Base-by-base conservation (phyloP, 1,139 yeast species). In the Blastobotrys illinoisensis region DNA sequence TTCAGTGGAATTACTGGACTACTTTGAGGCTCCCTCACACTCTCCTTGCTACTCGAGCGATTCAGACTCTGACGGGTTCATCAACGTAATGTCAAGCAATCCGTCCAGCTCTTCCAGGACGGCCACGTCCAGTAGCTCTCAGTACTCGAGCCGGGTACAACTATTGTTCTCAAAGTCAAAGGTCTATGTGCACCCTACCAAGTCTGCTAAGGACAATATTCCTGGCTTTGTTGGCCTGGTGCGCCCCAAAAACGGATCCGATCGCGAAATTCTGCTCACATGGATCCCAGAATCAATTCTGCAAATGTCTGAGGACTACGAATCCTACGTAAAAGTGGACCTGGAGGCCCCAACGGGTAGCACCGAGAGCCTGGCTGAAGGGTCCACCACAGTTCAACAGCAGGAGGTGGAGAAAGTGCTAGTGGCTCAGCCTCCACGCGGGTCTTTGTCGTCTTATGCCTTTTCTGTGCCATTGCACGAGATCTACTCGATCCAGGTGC, bases 151-250 rank as follows among this genome's bases (percentile, higher is more conserved):
- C 13, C 44, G 49, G 26, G 73, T 71, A 44, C 69, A 67, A 56
- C 65, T 73, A 51, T 57, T 73, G 26, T 73, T 71, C 60, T 67
- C 72, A 48, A 73, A 74, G 58, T 70, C 75, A 26, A 74, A 73
- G 59, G 68, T 86, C 3, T 89, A 83, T 67, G 79, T 90, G 5
- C 99, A 93, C 68, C 95, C 96, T 3, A 80, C 95, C 1, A 76
- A 81, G 14, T 78, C 84, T 16, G 80, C 88, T 48, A 77, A 75
- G 58, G 97, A 91, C 67, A 90, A 91, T 65, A 75, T 91, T 20
- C 71, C 85, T 0, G 99, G 99, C 2, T 88, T 79, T 65, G 67
- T 93, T 46, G 74, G 86, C 7, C 73, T 93, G 23, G 79, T 84
- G 13, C 73, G 79, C 47, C 83, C 85, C 1, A 64, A 64, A 46